A percentile compares a stretch with the other conserved stretches of the same genome.
These are phyloP conservation scores for Penicillium coffeae DNA, from an alignment of 495 filamentous ascomycete species.

Conservation along the genomic window DNA sequence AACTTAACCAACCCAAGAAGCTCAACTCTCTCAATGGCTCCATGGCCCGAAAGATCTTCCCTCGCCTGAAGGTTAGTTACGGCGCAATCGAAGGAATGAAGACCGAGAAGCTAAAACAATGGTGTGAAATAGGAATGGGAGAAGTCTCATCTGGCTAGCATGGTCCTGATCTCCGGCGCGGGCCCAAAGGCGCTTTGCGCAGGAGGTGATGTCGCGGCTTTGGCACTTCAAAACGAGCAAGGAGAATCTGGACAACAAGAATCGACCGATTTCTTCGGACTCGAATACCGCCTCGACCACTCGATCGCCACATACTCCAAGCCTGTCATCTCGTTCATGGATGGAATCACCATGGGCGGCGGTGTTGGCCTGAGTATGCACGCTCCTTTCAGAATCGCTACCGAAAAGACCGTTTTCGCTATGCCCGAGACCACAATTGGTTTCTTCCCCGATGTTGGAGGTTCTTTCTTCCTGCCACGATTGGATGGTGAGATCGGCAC, in stretches of 20 bases:
- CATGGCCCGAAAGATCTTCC: slow-evolving; percentile 89
- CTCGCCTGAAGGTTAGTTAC: slow-evolving; percentile 61
- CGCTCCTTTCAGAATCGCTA: slow-evolving; percentile 93
- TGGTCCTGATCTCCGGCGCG: slow-evolving; percentile 86
- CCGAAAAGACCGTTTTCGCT: slow-evolving; percentile 89
- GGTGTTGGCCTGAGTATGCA: slow-evolving; percentile 92
- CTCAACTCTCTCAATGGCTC: slow-evolving; percentile 87
- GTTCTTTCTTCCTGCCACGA: slow-evolving; percentile 87
- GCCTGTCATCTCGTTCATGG: slow-evolving; percentile 94
- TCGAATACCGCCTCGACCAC: slow-evolving; percentile 94
- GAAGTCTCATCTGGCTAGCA: slow-evolving; percentile 88
- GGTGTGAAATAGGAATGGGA: slow-evolving; percentile 66
- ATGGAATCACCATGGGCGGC: slow-evolving; percentile 97
- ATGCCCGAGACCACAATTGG: slow-evolving; percentile 99
- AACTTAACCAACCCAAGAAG: slow-evolving; percentile 90
- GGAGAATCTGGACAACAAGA: slow-evolving; percentile 62
- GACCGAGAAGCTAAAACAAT: slow-evolving; percentile 12
- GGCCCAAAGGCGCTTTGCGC: slow-evolving; percentile 85
- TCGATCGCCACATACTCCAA: slow-evolving; percentile 90
- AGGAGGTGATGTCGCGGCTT: slow-evolving; percentile 79
- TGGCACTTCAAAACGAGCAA: slow-evolving; percentile 67
- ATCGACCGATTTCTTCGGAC: slow-evolving; percentile 79
- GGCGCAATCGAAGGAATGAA: neutral
- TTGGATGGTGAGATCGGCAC: slow-evolving; percentile 81
- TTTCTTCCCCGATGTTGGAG: slow-evolving; percentile 97